These are phyloP conservation scores for Oryza brachyantha DNA, from an alignment of 176 grass and related monocot genomes.

Conservation along the genomic window DNA sequence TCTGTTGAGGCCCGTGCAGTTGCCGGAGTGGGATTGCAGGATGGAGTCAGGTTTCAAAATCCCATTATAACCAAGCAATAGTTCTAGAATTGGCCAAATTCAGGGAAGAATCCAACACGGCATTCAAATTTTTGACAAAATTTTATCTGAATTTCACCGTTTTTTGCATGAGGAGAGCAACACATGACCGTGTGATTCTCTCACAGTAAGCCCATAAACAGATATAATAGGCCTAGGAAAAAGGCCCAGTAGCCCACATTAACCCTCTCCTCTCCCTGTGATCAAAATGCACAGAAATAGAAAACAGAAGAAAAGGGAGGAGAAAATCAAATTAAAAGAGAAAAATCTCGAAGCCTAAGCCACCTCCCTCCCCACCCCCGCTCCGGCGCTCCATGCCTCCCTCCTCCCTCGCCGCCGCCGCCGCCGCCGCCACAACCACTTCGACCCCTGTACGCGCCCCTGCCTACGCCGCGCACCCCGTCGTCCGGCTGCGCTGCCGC, in stretches of 20 bases:
- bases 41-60: neutral
- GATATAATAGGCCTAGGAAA: neutral
- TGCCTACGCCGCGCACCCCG: neutral
- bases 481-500: constrained; percentile 23
- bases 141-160: neutral
- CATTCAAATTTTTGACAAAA: neutral
- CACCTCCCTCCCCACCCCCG: constrained; percentile 4
- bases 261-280: neutral
- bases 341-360: constrained; percentile 42
- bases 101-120: neutral
- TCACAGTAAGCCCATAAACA: neutral
- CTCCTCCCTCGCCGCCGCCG: constrained; percentile 18
- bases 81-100: neutral
- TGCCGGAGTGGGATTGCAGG: neutral
- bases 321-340: constrained; percentile 41
- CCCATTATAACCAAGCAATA: neutral
- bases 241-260: neutral
- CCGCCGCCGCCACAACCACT: constrained; percentile 13
- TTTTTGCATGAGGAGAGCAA: neutral
- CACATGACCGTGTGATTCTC: neutral
- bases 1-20: too few species aligned
- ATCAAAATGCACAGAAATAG: constrained; percentile 20
- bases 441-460: constrained; percentile 13
- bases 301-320: constrained; percentile 5
- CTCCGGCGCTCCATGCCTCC: constrained; percentile 44